Conservation (phyloP, 257 asterid genomes). For the Solanum ossicruentum region DNA sequence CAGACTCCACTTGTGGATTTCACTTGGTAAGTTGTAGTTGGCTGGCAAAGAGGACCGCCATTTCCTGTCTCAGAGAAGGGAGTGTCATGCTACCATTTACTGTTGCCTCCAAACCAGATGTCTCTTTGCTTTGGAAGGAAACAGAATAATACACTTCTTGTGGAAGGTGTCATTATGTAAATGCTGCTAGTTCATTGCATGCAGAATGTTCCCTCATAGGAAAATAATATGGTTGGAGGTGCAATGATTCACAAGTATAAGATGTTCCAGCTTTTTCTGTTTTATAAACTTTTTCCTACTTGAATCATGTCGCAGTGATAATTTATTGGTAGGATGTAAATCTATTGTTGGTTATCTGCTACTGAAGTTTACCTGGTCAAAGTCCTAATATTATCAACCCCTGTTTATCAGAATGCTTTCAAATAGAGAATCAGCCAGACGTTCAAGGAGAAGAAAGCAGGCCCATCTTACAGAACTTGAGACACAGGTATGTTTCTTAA, state of each 20-base stretch:
- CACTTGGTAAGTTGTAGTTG: no score
- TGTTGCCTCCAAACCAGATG: background rate
- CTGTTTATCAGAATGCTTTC: conserved; percentile 78
- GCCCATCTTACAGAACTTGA: conserved; percentile 91
- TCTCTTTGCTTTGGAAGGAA: background rate
- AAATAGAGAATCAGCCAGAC: conserved; percentile 97
- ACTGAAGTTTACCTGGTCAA: background rate
- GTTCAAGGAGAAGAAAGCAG: conserved; percentile 95
- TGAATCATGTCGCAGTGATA: background rate
- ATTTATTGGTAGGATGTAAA: background rate
- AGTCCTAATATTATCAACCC: background rate
- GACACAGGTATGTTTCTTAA: conserved; percentile 47
- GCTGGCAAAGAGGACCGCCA: background rate
- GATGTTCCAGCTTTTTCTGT: background rate
- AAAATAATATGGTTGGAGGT: background rate
- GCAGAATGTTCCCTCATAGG: background rate
- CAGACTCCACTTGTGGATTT: no score
- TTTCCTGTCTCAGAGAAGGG: background rate
- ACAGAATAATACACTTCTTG: background rate
- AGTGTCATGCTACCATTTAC: background rate
- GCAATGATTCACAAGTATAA: background rate
- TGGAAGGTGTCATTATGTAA: background rate
- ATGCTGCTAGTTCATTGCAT: background rate
- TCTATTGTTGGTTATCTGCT: background rate
- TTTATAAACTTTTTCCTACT: background rate